Base-by-base conservation (phyloP, 257 asterid species). In the Fraxinus excelsior region DNA sequence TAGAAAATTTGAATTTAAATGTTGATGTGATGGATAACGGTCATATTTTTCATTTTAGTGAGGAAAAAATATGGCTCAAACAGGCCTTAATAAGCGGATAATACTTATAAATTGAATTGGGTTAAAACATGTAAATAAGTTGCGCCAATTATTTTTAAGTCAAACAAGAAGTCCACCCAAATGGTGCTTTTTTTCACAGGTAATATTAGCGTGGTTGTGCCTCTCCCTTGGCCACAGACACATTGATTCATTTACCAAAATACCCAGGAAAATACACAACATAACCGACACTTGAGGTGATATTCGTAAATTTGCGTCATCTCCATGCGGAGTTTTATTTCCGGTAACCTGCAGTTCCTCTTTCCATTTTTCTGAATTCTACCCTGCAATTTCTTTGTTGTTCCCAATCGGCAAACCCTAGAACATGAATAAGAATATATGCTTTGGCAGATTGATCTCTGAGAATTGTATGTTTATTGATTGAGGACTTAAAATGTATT, bases 241-340 rank as follows among this genome's bases (percentile, higher is more conserved):
- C 29, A 58, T 1, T 8, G 29, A n/a, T 58, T 58, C 67, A 23
- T 58, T 71, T 74, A 60, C 80, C 37, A 14, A 77, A 82, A 44
- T 3, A 37, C 72, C 74, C 44, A 70, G 0, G 7, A 34, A 62
- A 77, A 56, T n/a, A 0, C 1, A 2, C 42, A 0, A 35, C 4
- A 28, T 23, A 5, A 37, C 28, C 38, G 23, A 60, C 26, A 7
- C 26, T 12, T 14, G 71, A 78, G 80, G 82, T 19, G 35, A 79
- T 66, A 79, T 8, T 14, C 67, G 81, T 82, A 46, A 82, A 53
- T 79, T 66, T 35, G 29, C 12, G 12, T 12, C 11, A 42, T 26
- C 11, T 13, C 73, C 25, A 64, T 28, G 49, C 46, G 29, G 67
- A 26, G 10, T 58, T 58, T 23, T 58, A 1, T 31, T 58, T 58